These are phyloP conservation scores for Corchorus olitorius DNA, from an alignment of 345 rosid species.

Conservation along the genomic window DNA sequence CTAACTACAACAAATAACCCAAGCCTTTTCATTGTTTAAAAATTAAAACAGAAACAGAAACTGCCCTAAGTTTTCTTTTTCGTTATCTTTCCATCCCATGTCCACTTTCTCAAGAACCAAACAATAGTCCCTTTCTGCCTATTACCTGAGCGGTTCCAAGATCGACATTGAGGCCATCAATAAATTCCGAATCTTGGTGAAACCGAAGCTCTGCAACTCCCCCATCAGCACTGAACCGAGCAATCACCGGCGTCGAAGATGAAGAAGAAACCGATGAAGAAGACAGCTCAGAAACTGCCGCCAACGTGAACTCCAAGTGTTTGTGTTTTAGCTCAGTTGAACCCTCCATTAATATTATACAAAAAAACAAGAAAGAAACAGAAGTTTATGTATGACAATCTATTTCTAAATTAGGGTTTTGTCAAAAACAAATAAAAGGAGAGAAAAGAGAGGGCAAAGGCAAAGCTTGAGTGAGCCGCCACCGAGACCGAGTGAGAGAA, in stretches of 20 bases:
- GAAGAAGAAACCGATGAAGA: slow-evolving; percentile 37
- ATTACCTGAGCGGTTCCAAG: slow-evolving; percentile 54
- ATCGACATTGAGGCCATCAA: slow-evolving; percentile 43
- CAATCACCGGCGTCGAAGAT: slow-evolving; percentile 46
- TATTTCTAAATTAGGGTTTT: slow-evolving; percentile 40
- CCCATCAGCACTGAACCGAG: slow-evolving; percentile 51
- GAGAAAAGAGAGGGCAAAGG: neutral
- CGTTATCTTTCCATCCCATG: neutral
- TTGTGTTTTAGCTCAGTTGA: slow-evolving; percentile 33
- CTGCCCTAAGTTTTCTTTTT: neutral
- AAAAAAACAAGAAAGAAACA: neutral
- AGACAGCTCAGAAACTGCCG: slow-evolving; percentile 59
- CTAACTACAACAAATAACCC: neutral
- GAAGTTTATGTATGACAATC: neutral
- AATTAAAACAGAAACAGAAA: neutral
- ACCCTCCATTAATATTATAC: slow-evolving; percentile 34
- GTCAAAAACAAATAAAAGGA: neutral
- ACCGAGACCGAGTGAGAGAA: slow-evolving; percentile 11
- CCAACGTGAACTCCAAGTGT: slow-evolving; percentile 54
- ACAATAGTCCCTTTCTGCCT: slow-evolving; percentile 16
- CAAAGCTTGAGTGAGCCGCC: slow-evolving; percentile 23
- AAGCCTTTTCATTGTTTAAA: neutral
- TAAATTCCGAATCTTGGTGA: slow-evolving; percentile 38
- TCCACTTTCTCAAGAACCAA: neutral
- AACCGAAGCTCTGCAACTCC: slow-evolving; percentile 66